A percentile compares a stretch with the other conserved stretches of the same genome.
These are phyloP conservation scores for Apiotrichum sp. DNA, from an alignment of 1,284 basidiomycete genomes.

Conservation along the genomic window DNA sequence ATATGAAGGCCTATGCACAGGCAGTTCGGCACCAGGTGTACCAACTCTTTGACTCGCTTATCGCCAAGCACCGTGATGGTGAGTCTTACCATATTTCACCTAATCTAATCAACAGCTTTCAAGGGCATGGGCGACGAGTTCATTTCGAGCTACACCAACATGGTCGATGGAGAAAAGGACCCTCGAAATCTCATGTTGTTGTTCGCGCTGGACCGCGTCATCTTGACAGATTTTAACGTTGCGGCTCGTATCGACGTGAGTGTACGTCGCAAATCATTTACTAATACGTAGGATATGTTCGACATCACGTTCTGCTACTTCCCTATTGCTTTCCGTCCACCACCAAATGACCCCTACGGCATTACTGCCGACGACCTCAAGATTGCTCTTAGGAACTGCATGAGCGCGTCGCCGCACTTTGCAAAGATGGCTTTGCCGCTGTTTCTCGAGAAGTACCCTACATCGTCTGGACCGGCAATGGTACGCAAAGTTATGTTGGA, in stretches of 20 bases:
- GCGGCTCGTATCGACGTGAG: slow-evolving; percentile 66
- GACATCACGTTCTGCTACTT: slow-evolving; percentile 98
- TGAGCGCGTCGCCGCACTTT: slow-evolving; percentile 74
- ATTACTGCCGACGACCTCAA: slow-evolving; percentile 86
- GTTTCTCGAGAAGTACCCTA: slow-evolving; percentile 86
- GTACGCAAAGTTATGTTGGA: slow-evolving; percentile 46
- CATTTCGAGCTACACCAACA: slow-evolving; percentile 64
- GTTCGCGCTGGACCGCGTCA: slow-evolving; percentile 77
- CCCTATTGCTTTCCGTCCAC: slow-evolving; percentile 93
- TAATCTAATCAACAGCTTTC: slow-evolving; percentile 51
- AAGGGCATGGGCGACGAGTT: slow-evolving; percentile 68
- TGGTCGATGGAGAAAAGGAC: slow-evolving; percentile 95
- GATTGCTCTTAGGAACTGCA: slow-evolving; percentile 58
- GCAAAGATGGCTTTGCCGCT: slow-evolving; percentile 78
- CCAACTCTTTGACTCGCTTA: slow-evolving; percentile 70
- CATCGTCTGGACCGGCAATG: slow-evolving; percentile 77
- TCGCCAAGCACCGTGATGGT: slow-evolving; percentile 70
- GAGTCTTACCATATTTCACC: slow-evolving; percentile 14
- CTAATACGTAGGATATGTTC: slow-evolving; percentile 66
- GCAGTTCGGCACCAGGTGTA: slow-evolving; percentile 76
- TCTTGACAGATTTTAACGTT: slow-evolving; percentile 83
- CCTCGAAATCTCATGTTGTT: slow-evolving; percentile 87
- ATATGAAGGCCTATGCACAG: slow-evolving; percentile 75
- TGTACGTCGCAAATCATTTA: not conserved
- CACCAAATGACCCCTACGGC: slow-evolving; percentile 88